Conservation (phyloP, 306 rosid genomes). For the Rosa multiflora region DNA sequence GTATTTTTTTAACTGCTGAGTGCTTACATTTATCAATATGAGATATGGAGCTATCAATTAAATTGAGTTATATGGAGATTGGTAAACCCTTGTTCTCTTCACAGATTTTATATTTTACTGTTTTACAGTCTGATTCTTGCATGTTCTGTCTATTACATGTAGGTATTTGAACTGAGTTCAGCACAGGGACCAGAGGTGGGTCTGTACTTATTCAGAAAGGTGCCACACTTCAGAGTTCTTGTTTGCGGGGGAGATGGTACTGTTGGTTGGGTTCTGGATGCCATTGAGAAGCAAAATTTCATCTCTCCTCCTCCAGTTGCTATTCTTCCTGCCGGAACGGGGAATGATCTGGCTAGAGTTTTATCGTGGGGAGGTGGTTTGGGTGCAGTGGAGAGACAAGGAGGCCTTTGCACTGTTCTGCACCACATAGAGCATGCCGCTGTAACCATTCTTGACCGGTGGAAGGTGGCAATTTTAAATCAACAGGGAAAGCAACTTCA, state of each 20-base stretch:
- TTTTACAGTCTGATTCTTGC: background rate
- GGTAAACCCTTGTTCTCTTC: constrained; percentile 8
- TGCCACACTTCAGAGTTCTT: constrained; percentile 92
- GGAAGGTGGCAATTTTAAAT: constrained; percentile 73
- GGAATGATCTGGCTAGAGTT: constrained; percentile 98
- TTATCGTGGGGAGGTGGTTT: constrained; percentile 98
- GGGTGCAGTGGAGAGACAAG: constrained; percentile 97
- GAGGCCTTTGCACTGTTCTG: constrained; percentile 91
- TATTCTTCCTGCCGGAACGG: constrained; percentile 98
- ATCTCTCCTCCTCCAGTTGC: constrained; percentile 99
- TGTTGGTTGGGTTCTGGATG: constrained; percentile 95
- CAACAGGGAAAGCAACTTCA: constrained; percentile 67
- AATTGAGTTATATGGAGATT: background rate
- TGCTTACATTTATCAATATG: constrained; percentile 8
- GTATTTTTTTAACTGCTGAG: background rate
- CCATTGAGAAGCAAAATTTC: constrained; percentile 89
- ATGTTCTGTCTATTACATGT: constrained; percentile 27
- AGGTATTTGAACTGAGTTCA: constrained; percentile 94
- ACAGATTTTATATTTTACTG: background rate
- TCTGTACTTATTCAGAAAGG: constrained; percentile 87
- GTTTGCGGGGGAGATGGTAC: constrained; percentile 99
- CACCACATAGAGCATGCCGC: constrained; percentile 94
- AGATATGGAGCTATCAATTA: background rate
- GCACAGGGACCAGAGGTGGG: constrained; percentile 88
- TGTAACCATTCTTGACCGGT: constrained; percentile 94